A percentile compares a stretch with the other conserved stretches of the same genome.
These are phyloP conservation scores for Astragalus membranaceus DNA, from an alignment of 306 rosid species.

Conservation along the genomic window DNA sequence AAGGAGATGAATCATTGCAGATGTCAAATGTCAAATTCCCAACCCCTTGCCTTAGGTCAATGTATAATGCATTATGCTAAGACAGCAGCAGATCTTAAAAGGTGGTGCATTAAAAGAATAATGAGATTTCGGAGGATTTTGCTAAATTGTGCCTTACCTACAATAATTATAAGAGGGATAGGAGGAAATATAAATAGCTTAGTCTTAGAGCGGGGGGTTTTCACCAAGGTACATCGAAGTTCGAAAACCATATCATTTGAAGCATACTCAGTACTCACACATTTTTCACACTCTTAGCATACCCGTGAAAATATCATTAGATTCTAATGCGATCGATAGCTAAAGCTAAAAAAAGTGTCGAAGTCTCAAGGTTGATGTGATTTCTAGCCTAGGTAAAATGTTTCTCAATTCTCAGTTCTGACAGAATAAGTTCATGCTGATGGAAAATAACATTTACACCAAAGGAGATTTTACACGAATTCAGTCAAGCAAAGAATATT, in stretches of 20 bases:
- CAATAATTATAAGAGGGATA: neutral
- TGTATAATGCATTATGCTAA: neutral
- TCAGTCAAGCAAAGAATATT: neutral
- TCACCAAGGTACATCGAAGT: neutral
- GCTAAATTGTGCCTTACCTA: neutral
- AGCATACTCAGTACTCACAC: neutral
- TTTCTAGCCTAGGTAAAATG: neutral
- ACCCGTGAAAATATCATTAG: neutral
- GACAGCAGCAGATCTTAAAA: neutral
- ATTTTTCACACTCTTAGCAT: neutral
- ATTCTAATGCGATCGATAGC: neutral
- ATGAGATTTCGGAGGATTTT: neutral
- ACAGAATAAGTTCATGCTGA: neutral
- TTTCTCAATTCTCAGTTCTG: neutral
- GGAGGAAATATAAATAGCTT: neutral
- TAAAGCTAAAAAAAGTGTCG: neutral
- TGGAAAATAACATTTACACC: neutral
- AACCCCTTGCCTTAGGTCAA: neutral
- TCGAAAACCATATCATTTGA: neutral
- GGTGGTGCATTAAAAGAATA: neutral
- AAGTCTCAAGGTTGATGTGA: constrained; percentile 11
- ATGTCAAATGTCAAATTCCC: neutral
- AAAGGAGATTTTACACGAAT: neutral
- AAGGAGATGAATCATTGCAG: neutral
- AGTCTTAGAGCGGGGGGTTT: neutral